Evolutionary conservation across 306 rosid genomes (phyloP).

Genomic region (Vigna trinervia): DNA sequence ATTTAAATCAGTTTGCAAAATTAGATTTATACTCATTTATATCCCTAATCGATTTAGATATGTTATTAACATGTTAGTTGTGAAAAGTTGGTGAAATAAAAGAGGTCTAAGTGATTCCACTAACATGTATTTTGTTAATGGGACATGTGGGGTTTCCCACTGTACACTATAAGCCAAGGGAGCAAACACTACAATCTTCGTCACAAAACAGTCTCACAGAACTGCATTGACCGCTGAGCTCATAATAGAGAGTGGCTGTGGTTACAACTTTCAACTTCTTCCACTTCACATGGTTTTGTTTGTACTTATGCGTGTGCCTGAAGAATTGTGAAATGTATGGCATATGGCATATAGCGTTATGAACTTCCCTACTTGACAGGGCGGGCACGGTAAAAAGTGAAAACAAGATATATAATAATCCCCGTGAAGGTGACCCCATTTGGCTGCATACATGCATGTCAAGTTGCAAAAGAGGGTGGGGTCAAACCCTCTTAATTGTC

Average conservation of each 20-base stretch:
- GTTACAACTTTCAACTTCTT: constrained; percentile 24
- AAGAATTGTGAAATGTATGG: constrained; percentile 22
- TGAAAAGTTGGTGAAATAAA: not conserved
- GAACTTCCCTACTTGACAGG: not conserved
- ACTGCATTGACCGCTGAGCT: constrained; percentile 32
- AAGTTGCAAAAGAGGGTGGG: constrained; percentile 50
- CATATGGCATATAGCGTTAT: not conserved
- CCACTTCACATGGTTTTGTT: constrained; percentile 45
- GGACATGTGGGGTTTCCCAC: constrained; percentile 30
- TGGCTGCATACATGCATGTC: constrained; percentile 40
- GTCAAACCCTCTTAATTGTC: constrained; percentile 52
- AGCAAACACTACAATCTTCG: not conserved
- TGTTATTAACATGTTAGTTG: not conserved
- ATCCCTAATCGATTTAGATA: too few relatives aligned
- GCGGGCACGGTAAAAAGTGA: constrained; percentile 15
- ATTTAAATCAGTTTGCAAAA: too few relatives aligned
- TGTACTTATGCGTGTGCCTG: not conserved
- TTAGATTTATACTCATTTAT: too few relatives aligned
- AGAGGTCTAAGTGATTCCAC: not conserved
- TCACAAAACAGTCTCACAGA: constrained; percentile 9
- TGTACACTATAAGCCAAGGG: constrained; percentile 15
- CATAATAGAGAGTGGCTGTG: constrained; percentile 37
- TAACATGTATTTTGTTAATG: constrained; percentile 13
- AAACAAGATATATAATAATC: not conserved
- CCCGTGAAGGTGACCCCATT: constrained; percentile 46